Evolutionary conservation across 2,329 filamentous ascomycete genomes (phyloP), one percentile per base, ranked within the genome.

Genomic region (Cryoendolithus antarcticus): DNA sequence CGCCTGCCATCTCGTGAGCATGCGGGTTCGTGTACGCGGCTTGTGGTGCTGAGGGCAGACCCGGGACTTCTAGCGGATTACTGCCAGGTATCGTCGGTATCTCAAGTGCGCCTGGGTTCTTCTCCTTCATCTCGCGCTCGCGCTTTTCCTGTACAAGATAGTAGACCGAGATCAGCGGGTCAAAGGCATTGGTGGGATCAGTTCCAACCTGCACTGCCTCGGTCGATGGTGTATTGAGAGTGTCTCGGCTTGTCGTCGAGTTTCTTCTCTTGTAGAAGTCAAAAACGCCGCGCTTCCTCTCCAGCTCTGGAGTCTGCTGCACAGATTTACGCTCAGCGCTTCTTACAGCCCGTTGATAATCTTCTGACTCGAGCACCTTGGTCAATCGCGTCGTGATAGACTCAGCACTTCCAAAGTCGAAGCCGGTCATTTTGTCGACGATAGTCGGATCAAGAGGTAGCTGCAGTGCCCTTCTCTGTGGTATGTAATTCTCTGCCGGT

Each of bases 191-290:
- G 42, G 93, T 66, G 1, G 91, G 88, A 54, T 98, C 91, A 41
- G 74, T 75, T 8, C 86, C 86, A 28, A 89, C 65, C 48, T 85
- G 78, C 11, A 96, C 70, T 3, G 82, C 83, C 59, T 98, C 91
- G 1, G 78, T 75, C 37, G 89, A 96, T n/a, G 84, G 80, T 1
- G 79, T 80, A 4, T 73, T 72, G 47, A 98, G 66, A 3, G 86
- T 94, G 56, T 96, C 91, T 48, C 84, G 77, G 60, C 91, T 96
- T 38, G 75, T 85, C 32, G 78, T 80, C 1, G 89, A 96, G 57
- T 88, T 95, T 42, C 88, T 75, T 48, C 91, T 74, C 63, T 94
- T 94, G 65, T 96, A 98, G 55, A 98, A 96, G 57, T 95, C 89
- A 51, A 96, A 95, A 4, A 95, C 89, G 7, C 85, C 83, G 40